Evolutionary conservation across 2,329 filamentous ascomycete species (phyloP).

Genomic region (Phialophora verrucosa): DNA sequence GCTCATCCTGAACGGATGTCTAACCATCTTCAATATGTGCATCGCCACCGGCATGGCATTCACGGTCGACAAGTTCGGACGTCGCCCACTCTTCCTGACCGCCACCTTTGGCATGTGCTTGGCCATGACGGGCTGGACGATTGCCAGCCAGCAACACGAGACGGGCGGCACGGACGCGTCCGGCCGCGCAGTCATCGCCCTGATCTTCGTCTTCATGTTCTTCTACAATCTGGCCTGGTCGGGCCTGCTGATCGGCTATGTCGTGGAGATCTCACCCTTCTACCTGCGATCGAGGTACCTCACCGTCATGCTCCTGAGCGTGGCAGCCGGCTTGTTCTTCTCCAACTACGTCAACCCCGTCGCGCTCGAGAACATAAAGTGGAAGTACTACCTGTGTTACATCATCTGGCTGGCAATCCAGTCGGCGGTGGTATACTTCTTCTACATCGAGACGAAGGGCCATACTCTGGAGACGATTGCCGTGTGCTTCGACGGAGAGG

Average conservation of each 20-base stretch:
- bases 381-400: slow-evolving; percentile 43
- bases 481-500: slow-evolving; percentile 36
- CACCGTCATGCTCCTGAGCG: slow-evolving; percentile 36
- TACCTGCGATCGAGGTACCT: slow-evolving; percentile 46
- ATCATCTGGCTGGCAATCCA: slow-evolving; percentile 42
- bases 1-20: slow-evolving; percentile 36
- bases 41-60: slow-evolving; percentile 47
- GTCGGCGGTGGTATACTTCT: slow-evolving; percentile 44
- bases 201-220: slow-evolving; percentile 45
- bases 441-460: slow-evolving; percentile 46
- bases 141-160: slow-evolving; percentile 12
- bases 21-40: slow-evolving; percentile 25
- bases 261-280: slow-evolving; percentile 46
- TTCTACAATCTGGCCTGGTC: slow-evolving; percentile 44
- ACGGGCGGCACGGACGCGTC: background rate
- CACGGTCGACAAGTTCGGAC: slow-evolving; percentile 61
- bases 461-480: slow-evolving; percentile 45
- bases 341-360: slow-evolving; percentile 41
- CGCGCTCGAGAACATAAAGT: slow-evolving; percentile 39
- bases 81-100: slow-evolving; percentile 62
- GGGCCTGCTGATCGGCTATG: slow-evolving; percentile 42
- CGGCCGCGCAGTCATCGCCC: slow-evolving; percentile 43
- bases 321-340: slow-evolving; percentile 22
- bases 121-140: slow-evolving; percentile 29
- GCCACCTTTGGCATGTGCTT: slow-evolving; percentile 45